Evolutionary conservation across 805 yeast species (phyloP).

Genomic region (Lachancea quebecensis): DNA sequence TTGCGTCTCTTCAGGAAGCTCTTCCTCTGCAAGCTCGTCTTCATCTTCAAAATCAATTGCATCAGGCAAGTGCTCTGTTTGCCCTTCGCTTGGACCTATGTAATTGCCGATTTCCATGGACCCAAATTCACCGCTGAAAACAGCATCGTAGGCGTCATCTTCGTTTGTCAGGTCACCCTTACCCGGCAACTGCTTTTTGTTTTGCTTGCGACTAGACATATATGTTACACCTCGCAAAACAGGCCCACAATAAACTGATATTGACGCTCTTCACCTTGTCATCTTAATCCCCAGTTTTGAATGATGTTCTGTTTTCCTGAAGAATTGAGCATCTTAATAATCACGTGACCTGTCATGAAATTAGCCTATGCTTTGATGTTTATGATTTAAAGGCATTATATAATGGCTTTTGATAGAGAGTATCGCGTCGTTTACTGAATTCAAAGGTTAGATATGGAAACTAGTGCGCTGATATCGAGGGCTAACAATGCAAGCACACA

Average conservation of each 20-base stretch:
- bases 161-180: conserved; percentile 29
- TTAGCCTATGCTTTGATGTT: neutral
- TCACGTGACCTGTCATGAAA: neutral
- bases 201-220: conserved; percentile 1
- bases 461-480: conserved; percentile 16
- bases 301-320: neutral
- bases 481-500: conserved; percentile 20
- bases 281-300: neutral
- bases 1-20: conserved; percentile 35
- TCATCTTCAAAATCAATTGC: conserved; percentile 93
- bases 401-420: neutral
- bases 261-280: neutral
- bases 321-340: neutral
- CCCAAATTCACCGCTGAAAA: conserved; percentile 34
- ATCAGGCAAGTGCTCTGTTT: conserved; percentile 71
- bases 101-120: conserved; percentile 29
- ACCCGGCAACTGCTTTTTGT: conserved; percentile 1
- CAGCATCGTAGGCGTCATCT: conserved; percentile 34
- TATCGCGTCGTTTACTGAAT: too few species aligned
- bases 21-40: conserved; percentile 92
- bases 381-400: neutral
- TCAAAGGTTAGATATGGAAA: conserved; percentile 7
- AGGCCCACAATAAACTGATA: too few species aligned
- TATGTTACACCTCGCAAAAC: too few species aligned
- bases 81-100: conserved; percentile 34